Base-by-base conservation (phyloP, 306 rosid species). In the Vigna unguiculata region DNA sequence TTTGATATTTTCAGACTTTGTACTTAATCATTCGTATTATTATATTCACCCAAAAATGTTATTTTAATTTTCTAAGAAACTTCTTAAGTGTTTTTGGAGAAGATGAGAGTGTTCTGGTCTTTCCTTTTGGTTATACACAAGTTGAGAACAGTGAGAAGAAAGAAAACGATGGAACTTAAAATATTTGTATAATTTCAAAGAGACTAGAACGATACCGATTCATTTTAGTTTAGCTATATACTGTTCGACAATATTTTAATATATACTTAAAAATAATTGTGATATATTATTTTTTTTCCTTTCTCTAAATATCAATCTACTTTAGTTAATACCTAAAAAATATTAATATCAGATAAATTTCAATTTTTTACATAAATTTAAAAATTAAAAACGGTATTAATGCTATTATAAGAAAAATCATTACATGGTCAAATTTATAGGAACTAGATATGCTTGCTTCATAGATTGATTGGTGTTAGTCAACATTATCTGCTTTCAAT, bases 401-500 rank as follows among this genome's bases (percentile, higher is more conserved):
- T n/a, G n/a, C n/a, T n/a, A n/a, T n/a, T n/a, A n/a, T n/a, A n/a
- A n/a, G n/a, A n/a, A 57, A 21, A 20, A 19, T 32, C 4, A 14
- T 72, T 74, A 48, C 3, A 21, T 38, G 25, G 46, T 71, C 78
- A 71, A 79, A 63, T 20, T 5, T 52, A 10, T 52, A 8, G 83
- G 74, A 53, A 80, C 79, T 28, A 52, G 9, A 65, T 54, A 66
- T 66, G 46, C 19, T 13, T 71, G 62, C 1, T 21, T 2, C 1
- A 3, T 45, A 38, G 30, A 51, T 40, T 7, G 9, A 25, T 13
- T 11, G 34, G 20, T 53, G 22, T 64, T 25, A 28, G 68, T 77
- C 75, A 66, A 66, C 57, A 54, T 53, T 77, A 40, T 53, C 47
- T 65, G 57, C 73, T 22, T 40, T 76, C 38, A 51, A 36, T 72